Conservation (phyloP, 495 filamentous ascomycete genomes). For the Aspergillus haitiensis region DNA sequence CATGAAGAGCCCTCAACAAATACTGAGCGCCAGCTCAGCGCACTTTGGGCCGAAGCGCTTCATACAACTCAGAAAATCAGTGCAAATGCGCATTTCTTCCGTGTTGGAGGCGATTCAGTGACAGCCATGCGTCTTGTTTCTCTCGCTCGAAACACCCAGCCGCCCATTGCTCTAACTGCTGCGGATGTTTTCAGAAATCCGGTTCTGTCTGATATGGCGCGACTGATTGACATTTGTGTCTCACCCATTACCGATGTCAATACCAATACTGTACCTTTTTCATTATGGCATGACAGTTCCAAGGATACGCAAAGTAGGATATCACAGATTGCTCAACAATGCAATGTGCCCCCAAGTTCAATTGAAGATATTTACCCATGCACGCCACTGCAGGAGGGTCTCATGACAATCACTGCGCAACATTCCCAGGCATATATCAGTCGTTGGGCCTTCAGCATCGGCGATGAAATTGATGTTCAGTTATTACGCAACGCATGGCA, state of each 20-base stretch:
- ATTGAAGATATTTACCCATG: slow-evolving; percentile 58
- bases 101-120: slow-evolving; percentile 21
- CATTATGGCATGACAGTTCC: neutral
- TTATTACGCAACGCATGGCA: slow-evolving; percentile 46
- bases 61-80: slow-evolving; percentile 32
- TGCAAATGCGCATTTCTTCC: slow-evolving; percentile 54
- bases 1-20: neutral
- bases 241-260: neutral
- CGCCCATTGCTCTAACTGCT: slow-evolving; percentile 18
- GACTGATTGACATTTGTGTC: neutral
- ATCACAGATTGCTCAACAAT: slow-evolving; percentile 18
- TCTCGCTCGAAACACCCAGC: neutral
- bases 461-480: slow-evolving; percentile 30
- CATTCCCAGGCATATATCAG: slow-evolving; percentile 31
- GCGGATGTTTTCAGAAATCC: slow-evolving; percentile 40
- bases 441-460: slow-evolving; percentile 35
- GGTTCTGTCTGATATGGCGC: slow-evolving; percentile 35
- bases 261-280: neutral
- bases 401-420: slow-evolving; percentile 52
- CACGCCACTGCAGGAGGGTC: slow-evolving; percentile 60
- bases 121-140: slow-evolving; percentile 21
- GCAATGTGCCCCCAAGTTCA: slow-evolving; percentile 15
- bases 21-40: slow-evolving; percentile 1
- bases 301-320: neutral
- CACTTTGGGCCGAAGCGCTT: slow-evolving; percentile 41